These are phyloP conservation scores for Debaryomycetaceae sp. DNA, from an alignment of 1,139 yeast genomes.

Conservation along the genomic window DNA sequence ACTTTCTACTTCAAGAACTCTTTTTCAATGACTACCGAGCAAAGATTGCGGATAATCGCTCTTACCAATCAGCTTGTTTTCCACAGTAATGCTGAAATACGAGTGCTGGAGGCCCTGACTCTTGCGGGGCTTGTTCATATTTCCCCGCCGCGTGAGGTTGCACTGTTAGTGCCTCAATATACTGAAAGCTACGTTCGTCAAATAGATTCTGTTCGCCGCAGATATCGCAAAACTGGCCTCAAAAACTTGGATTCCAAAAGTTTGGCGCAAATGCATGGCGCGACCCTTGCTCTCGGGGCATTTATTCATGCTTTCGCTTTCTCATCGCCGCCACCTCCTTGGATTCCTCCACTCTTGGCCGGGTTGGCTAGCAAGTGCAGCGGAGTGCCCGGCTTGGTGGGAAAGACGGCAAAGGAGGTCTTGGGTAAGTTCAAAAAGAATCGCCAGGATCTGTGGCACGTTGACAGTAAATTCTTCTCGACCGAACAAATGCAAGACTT, in stretches of 20 bases:
- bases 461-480: constrained; percentile 69
- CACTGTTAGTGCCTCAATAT: constrained; percentile 16
- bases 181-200: constrained; percentile 15
- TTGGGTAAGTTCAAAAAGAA: constrained; percentile 83
- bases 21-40: constrained; percentile 39
- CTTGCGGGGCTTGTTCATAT: constrained; percentile 77
- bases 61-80: constrained; percentile 45
- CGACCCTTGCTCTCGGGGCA: constrained; percentile 84
- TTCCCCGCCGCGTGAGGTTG: constrained; percentile 50
- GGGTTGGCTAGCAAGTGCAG: constrained; percentile 61
- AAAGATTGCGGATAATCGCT: constrained; percentile 41
- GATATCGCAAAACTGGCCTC: constrained; percentile 19
- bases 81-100: constrained; percentile 62
- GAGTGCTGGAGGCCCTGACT: constrained; percentile 67
- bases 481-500: constrained; percentile 78
- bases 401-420: constrained; percentile 74
- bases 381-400: constrained; percentile 65
- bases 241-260: constrained; percentile 29
- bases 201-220: constrained; percentile 22
- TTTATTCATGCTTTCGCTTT: constrained; percentile 86
- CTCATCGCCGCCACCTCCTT: constrained; percentile 79
- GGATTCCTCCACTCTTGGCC: constrained; percentile 75
- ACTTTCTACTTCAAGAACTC: constrained; percentile 66
- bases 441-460: constrained; percentile 94
- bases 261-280: constrained; percentile 58